phyloP scores from a whole-genome alignment of 768 basidiomycete species.

The Suillus americanus region DNA sequence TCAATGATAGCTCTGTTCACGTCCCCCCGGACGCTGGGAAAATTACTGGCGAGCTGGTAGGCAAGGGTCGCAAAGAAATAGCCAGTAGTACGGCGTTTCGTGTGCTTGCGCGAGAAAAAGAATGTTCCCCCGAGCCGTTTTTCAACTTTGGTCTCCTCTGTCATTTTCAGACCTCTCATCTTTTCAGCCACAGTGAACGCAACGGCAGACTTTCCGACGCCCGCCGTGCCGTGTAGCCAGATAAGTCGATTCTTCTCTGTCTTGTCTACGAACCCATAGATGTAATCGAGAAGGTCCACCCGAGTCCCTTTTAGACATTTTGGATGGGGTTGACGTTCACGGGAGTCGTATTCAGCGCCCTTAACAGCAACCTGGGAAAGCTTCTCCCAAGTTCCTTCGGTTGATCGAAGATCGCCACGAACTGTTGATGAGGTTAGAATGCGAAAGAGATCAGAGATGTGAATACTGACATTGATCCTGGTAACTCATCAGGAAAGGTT shows the following conservation, averaged over 20 bases:
- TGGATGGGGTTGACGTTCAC: neutral
- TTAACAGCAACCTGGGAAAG: neutral
- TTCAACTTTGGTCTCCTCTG: neutral
- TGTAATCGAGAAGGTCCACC: neutral
- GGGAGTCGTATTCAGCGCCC: neutral
- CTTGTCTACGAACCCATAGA: neutral
- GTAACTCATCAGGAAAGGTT: neutral
- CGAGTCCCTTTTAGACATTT: neutral
- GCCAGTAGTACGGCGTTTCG: neutral
- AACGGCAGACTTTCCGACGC: constrained; percentile 1
- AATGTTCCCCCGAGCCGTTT: neutral
- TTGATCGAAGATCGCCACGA: neutral
- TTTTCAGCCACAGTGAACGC: neutral
- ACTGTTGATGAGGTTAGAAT: neutral
- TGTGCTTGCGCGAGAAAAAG: constrained; percentile 1
- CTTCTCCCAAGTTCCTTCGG: neutral
- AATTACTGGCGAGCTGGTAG: neutral
- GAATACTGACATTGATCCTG: neutral
- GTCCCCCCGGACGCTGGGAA: neutral
- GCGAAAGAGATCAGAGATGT: neutral
- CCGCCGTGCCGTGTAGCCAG: neutral
- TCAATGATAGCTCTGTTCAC: neutral
- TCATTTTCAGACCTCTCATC: neutral
- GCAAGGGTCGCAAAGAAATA: neutral
- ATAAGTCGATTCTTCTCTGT: neutral